Evolutionary conservation across 2,329 filamentous ascomycete genomes (phyloP).

Genomic region (Aschersonia sp.): DNA sequence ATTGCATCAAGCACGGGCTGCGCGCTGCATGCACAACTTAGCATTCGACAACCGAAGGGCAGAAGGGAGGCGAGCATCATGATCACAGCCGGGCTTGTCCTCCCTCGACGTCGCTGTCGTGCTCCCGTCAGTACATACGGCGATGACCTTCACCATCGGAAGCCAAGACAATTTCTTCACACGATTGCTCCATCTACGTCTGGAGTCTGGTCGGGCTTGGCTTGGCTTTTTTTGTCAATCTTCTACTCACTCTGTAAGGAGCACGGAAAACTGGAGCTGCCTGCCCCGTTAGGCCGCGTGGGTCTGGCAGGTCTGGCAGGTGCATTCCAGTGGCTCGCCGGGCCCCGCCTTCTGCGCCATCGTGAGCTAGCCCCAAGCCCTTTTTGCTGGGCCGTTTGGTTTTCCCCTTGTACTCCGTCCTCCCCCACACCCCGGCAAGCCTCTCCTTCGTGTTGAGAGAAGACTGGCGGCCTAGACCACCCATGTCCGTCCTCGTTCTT

Average conservation of each 20-base stretch:
- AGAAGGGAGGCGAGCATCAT: no score
- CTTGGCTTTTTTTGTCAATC: neutral
- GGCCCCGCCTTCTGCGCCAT: neutral
- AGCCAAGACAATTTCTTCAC: neutral
- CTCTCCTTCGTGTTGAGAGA: neutral
- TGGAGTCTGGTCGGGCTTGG: neutral
- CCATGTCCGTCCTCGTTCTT: neutral
- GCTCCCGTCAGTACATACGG: no score
- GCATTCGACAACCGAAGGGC: no score
- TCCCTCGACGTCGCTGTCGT: no score
- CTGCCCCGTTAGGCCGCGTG: neutral
- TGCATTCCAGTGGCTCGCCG: neutral
- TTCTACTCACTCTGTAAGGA: neutral
- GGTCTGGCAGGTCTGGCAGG: neutral
- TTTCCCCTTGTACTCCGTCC: conserved; percentile 2
- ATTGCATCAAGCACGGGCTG: no score
- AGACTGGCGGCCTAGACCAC: neutral
- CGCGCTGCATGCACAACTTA: no score
- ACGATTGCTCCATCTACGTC: neutral
- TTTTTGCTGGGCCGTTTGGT: neutral
- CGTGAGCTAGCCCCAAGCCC: neutral
- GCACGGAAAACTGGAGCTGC: neutral
- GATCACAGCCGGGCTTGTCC: no score
- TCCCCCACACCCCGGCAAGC: neutral
- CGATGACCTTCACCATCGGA: no score